Evolutionary conservation across 1,284 basidiomycete species (phyloP).

Genomic region (Cutaneotrichosporon arboriforme): DNA sequence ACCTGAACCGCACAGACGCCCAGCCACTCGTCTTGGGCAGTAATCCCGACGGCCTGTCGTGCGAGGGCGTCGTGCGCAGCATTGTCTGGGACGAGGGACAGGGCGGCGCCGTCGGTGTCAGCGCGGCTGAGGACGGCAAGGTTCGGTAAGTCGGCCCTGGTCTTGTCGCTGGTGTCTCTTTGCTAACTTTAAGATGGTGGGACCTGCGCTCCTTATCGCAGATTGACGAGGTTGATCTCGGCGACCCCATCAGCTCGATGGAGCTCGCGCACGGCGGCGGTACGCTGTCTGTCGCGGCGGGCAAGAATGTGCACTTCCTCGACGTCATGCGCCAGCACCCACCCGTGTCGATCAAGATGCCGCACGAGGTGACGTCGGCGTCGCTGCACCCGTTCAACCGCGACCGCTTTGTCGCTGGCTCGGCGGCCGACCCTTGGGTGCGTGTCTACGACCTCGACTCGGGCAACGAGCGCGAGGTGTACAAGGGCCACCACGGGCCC

Average conservation of each 20-base stretch:
- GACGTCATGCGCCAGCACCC: conserved; percentile 54
- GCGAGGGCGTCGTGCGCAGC: conserved; percentile 85
- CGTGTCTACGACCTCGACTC: conserved; percentile 77
- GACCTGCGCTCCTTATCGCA: conserved; percentile 73
- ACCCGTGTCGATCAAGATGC: conserved; percentile 53
- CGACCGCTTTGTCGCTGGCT: conserved; percentile 91
- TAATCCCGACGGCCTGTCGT: conserved; percentile 54
- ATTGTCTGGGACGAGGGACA: conserved; percentile 76
- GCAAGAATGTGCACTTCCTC: conserved; percentile 81
- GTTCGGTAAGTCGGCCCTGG: conserved; percentile 79
- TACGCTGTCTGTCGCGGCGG: conserved; percentile 81
- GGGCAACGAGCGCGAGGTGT: conserved; percentile 82
- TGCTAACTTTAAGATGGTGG: conserved; percentile 71
- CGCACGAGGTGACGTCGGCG: conserved; percentile 81
- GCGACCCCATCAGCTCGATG: conserved; percentile 84
- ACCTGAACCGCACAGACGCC: conserved; percentile 72
- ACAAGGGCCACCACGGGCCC: conserved; percentile 97
- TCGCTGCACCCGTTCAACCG: conserved; percentile 83
- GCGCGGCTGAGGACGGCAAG: conserved; percentile 83
- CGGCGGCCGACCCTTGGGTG: conserved; percentile 88
- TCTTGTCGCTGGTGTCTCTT: background rate
- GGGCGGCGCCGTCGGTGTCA: conserved; percentile 70
- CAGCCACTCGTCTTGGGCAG: conserved; percentile 74
- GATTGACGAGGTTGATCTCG: conserved; percentile 66
- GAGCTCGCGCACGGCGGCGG: conserved; percentile 80